Percentiles rank a stretch among this genome's conserved stretches.
phyloP scores from a whole-genome alignment of 768 basidiomycete genomes.

The Pisolithus sp. region DNA sequence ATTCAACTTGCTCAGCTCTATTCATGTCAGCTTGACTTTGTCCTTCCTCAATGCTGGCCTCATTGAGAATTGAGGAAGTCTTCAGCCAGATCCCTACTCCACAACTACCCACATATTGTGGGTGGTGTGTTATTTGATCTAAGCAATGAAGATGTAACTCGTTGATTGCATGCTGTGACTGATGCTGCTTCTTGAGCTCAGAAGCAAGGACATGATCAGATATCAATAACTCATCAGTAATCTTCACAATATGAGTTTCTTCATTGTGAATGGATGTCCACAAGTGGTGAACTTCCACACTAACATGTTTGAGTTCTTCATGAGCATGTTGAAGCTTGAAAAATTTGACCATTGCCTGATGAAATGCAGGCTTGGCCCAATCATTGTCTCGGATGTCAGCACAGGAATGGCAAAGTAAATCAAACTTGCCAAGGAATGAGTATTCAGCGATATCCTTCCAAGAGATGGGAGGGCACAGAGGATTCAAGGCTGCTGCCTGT shows the following conservation, averaged over 20 bases:
- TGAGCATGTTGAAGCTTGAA: conserved; percentile 18
- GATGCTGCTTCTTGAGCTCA: conserved; percentile 1
- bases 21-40: too few relatives aligned
- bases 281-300: conserved; percentile 20
- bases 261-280: conserved; percentile 14
- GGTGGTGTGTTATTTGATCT: not conserved
- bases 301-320: conserved; percentile 22
- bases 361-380: conserved; percentile 7
- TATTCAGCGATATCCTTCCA: conserved; percentile 5
- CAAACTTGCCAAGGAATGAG: conserved; percentile 3
- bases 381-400: not conserved
- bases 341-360: conserved; percentile 16
- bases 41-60: too few relatives aligned
- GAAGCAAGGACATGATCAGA: not conserved
- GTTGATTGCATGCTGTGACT: not conserved
- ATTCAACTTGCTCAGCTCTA: too few relatives aligned
- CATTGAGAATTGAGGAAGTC: too few relatives aligned
- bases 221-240: not conserved
- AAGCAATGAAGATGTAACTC: conserved; percentile 2
- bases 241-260: conserved; percentile 1
- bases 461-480: not conserved
- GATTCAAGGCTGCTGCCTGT: not conserved
- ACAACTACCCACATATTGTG: too few relatives aligned
- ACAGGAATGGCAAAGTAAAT: conserved; percentile 1
- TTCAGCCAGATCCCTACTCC: too few relatives aligned